Evolutionary conservation across 164 flowering plant species (phyloP).

Genomic region (Vitis rotundifolia): DNA sequence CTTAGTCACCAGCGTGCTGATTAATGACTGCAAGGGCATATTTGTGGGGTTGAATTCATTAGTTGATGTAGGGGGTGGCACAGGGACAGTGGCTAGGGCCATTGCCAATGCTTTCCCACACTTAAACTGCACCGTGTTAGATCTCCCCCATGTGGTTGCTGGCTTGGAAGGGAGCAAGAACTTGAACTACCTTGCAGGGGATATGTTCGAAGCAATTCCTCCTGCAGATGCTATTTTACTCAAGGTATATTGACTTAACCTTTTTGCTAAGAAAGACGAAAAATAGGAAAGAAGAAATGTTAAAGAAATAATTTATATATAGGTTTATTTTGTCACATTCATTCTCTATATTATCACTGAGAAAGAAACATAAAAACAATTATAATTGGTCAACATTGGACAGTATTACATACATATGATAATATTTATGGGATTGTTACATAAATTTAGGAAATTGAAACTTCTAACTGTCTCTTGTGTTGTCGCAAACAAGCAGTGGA

Average conservation of each 20-base stretch:
- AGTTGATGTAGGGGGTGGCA: slow-evolving; percentile 46
- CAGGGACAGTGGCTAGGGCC: slow-evolving; percentile 29
- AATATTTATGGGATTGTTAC: too few relatives aligned
- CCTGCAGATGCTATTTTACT: slow-evolving; percentile 29
- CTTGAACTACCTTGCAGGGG: slow-evolving; percentile 24
- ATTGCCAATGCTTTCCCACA: slow-evolving; percentile 33
- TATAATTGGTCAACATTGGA: too few relatives aligned
- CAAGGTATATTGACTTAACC: slow-evolving; percentile 8
- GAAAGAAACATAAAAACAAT: too few relatives aligned
- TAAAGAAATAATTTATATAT: too few relatives aligned
- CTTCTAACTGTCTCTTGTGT: background rate
- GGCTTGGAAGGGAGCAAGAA: slow-evolving; percentile 13
- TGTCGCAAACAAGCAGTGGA: slow-evolving; percentile 12
- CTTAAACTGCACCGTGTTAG: slow-evolving; percentile 30
- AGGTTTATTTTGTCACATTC: background rate
- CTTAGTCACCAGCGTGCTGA: slow-evolving; percentile 19
- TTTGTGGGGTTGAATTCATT: slow-evolving; percentile 32
- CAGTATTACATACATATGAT: too few relatives aligned
- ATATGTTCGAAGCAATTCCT: slow-evolving; percentile 34
- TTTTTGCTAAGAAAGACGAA: background rate
- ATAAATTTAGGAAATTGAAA: background rate
- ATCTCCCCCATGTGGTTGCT: slow-evolving; percentile 43
- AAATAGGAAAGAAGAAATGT: too few relatives aligned
- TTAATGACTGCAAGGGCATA: slow-evolving; percentile 15
- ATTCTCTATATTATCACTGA: too few relatives aligned